Evolutionary conservation across 306 rosid species (phyloP), one percentile per base, ranked within the genome.

Genomic region (Bauhinia variegata): DNA sequence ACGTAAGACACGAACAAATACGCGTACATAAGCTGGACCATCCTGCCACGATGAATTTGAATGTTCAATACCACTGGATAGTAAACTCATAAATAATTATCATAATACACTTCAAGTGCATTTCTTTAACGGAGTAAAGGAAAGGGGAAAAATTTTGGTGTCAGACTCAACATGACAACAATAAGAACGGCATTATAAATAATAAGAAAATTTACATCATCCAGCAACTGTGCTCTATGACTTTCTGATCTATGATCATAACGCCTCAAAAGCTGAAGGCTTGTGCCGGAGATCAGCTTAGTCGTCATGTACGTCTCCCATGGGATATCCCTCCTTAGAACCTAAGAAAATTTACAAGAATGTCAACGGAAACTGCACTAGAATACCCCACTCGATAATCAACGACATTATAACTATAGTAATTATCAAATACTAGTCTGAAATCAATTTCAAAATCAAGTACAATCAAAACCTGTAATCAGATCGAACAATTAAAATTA

Each of bases 181-280:
- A 23, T 8, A 51, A 13, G 37, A 9, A 65, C 38, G 30, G 10
- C 36, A 51, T 8, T 23, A 12, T 17, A 28, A 28, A 8, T 32
- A 48, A 15, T 49, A 44, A 7, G 53, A 47, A 58, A 61, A 28
- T 39, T 75, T 79, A 87, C 96, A 70, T 89, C 96, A 55, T 84
- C 91, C 50, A 87, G 77, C 78, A 89, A 70, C 65, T 85, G 90
- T 5, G 93, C 86, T 71, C 86, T 81, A 71, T 84, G 74, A 69
- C 86, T 89, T 65, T 89, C 93, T 31, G 91, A 51, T 73, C 83
- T 82, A 14, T 85, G 85, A 63, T 89, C 96, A 17, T 87, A 87
- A 64, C 96, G 96, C 79, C 96, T 82, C 17, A 89, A 63, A 49
- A 89, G 91, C 93, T 89, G 96, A 83, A 89, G 93, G 75, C 84